Evolutionary conservation across 805 yeast genomes (phyloP).

Genomic region (Nematodospora valgi): DNA sequence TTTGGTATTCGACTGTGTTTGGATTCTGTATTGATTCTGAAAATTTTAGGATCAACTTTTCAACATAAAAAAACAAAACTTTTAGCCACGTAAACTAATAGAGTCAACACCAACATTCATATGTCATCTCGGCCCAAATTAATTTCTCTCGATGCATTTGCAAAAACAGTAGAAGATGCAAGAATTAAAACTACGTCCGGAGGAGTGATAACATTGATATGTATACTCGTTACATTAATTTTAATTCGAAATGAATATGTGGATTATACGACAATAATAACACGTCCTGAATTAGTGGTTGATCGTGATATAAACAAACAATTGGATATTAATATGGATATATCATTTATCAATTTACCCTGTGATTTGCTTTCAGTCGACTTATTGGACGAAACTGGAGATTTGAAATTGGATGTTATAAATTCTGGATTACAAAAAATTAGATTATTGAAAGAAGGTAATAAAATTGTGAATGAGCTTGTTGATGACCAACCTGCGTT

Average conservation of each 20-base stretch:
- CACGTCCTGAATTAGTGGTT: slow-evolving; percentile 82
- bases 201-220: slow-evolving; percentile 77
- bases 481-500: slow-evolving; percentile 25
- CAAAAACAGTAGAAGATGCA: slow-evolving; percentile 93
- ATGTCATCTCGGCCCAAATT: slow-evolving; percentile 31
- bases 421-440: slow-evolving; percentile 69
- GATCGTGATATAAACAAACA: slow-evolving; percentile 76
- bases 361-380: slow-evolving; percentile 82
- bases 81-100: slow-evolving; percentile 3
- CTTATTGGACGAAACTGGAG: slow-evolving; percentile 86
- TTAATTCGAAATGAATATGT: slow-evolving; percentile 72
- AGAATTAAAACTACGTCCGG: slow-evolving; percentile 85
- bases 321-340: slow-evolving; percentile 75
- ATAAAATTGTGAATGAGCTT: slow-evolving; percentile 18
- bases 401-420: slow-evolving; percentile 68
- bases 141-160: slow-evolving; percentile 79
- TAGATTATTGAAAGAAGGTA: slow-evolving; percentile 56
- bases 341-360: slow-evolving; percentile 81
- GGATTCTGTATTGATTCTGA: not conserved
- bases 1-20: no score
- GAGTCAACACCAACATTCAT: not conserved
- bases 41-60: not conserved
- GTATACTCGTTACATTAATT: slow-evolving; percentile 57
- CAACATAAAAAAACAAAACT: not conserved
- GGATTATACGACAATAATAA: slow-evolving; percentile 65